Evolutionary conservation across 2,329 filamentous ascomycete genomes (phyloP), one percentile per base, ranked within the genome.

Genomic region (Scytalidium lignicola): DNA sequence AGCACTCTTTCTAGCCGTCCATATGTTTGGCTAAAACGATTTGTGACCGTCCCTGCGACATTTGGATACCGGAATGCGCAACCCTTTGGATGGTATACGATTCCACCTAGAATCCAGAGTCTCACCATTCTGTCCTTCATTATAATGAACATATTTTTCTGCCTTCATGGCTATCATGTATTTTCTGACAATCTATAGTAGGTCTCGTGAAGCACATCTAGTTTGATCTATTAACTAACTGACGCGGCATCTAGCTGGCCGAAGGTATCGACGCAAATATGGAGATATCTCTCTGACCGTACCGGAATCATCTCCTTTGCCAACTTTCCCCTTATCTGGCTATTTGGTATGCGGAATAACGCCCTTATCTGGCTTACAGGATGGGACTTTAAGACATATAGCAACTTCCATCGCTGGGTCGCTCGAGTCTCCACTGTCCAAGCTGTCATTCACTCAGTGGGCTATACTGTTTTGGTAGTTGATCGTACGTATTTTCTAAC

Each of bases 321-420:
- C 3, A 85, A 85, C 53, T 73, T 87, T 6, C 80, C 82, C 0
- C 58, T 85, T 2, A 67, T 86, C 0, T 86, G 82, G 82, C 63
- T 87, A 0, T 87, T 88, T 55, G 79, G 78, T 0, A 79, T 80
- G 60, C 72, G 85, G 9, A 88, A 88, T 53, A 86, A 88, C 46
- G 58, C 82, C 0, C 71, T 86, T 15, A 68, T 86, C 48, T 85
- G 80, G 80, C 61, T 82, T 0, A 87, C 85, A 0, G 83, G 83
- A 0, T 88, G 84, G 83, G 80, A 79, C 10, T 86, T 84, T 61
- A 74, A 74, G 1, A 82, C 80, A 0, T 87, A 81, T 58, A 87
- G 80, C 55, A 74, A 80, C 40, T 86, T 86, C 46, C 85, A 88
- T 62, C 78, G 84, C 0, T 83, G 82, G 72, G 71, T 83, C 3